These are phyloP conservation scores for Ilyonectria sp. DNA, from an alignment of 2,329 filamentous ascomycete species.

Conservation along the genomic window DNA sequence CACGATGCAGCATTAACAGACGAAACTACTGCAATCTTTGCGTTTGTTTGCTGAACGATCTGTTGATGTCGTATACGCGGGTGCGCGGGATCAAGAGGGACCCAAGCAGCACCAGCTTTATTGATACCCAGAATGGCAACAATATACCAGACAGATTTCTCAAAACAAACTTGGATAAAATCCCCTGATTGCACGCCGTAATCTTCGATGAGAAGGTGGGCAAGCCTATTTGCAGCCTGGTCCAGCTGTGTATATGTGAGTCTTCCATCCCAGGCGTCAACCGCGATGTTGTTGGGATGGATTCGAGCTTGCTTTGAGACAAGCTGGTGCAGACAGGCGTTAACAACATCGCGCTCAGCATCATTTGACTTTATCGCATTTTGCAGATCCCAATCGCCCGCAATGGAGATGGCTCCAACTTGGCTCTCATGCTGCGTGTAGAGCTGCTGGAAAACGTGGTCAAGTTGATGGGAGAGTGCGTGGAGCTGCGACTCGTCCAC, in stretches of 20 bases:
- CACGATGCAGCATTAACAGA: slow-evolving; percentile 3
- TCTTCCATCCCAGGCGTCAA: slow-evolving; percentile 41
- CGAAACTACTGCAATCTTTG: slow-evolving; percentile 9
- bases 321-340: slow-evolving; percentile 10
- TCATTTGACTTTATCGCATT: neutral
- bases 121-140: slow-evolving; percentile 45
- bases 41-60: slow-evolving; percentile 16
- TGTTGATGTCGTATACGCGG: slow-evolving; percentile 31
- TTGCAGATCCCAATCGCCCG: slow-evolving; percentile 8
- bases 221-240: slow-evolving; percentile 9
- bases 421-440: neutral
- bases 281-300: neutral
- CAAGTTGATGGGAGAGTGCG: neutral
- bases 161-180: slow-evolving; percentile 31
- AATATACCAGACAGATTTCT: slow-evolving; percentile 44
- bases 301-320: slow-evolving; percentile 25
- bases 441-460: slow-evolving; percentile 9
- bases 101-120: slow-evolving; percentile 43
- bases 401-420: neutral
- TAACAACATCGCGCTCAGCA: slow-evolving; percentile 10
- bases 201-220: neutral
- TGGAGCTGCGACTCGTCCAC: neutral
- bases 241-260: slow-evolving; percentile 24
- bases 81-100: slow-evolving; percentile 44
- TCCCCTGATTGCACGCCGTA: slow-evolving; percentile 4